These are phyloP conservation scores for Aspergillus sergii DNA, from an alignment of 2,329 filamentous ascomycete genomes.

Conservation along the genomic window DNA sequence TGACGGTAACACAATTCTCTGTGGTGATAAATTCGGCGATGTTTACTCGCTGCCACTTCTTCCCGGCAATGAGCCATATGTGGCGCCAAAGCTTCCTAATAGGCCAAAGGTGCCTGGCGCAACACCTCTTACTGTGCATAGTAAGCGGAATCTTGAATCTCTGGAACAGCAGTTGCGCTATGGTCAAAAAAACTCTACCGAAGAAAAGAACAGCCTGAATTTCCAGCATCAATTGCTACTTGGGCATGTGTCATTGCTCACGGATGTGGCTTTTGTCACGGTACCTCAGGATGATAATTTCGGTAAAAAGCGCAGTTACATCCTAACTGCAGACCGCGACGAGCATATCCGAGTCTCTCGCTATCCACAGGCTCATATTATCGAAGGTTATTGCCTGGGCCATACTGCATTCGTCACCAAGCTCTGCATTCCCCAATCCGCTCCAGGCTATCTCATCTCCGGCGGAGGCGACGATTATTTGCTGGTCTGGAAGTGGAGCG, in stretches of 20 bases:
- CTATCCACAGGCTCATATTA: slow-evolving; percentile 82
- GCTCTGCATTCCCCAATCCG: slow-evolving; percentile 64
- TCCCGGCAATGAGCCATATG: slow-evolving; percentile 37
- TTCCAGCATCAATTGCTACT: slow-evolving; percentile 81
- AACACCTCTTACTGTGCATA: slow-evolving; percentile 62
- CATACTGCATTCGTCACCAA: slow-evolving; percentile 83
- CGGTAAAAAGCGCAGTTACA: slow-evolving; percentile 56
- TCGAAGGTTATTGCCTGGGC: slow-evolving; percentile 86
- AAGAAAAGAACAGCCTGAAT: slow-evolving; percentile 52
- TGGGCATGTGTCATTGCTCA: slow-evolving; percentile 94
- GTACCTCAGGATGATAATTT: slow-evolving; percentile 47
- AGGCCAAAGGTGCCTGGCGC: slow-evolving; percentile 55
- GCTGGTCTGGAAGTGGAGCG: slow-evolving; percentile 80
- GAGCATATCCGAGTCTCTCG: slow-evolving; percentile 89
- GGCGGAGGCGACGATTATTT: slow-evolving; percentile 83
- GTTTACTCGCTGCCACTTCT: slow-evolving; percentile 85
- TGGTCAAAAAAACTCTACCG: slow-evolving; percentile 43
- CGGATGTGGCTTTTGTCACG: slow-evolving; percentile 65
- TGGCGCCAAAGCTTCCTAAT: slow-evolving; percentile 34
- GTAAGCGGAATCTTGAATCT: slow-evolving; percentile 60
- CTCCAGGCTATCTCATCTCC: slow-evolving; percentile 70
- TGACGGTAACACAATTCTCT: slow-evolving; percentile 73
- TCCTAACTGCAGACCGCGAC: slow-evolving; percentile 70
- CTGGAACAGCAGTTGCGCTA: slow-evolving; percentile 59
- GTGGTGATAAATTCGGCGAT: slow-evolving; percentile 95